phyloP scores from a whole-genome alignment of 2,329 filamentous ascomycete genomes.

The Pseudofabraea citricarpa region DNA sequence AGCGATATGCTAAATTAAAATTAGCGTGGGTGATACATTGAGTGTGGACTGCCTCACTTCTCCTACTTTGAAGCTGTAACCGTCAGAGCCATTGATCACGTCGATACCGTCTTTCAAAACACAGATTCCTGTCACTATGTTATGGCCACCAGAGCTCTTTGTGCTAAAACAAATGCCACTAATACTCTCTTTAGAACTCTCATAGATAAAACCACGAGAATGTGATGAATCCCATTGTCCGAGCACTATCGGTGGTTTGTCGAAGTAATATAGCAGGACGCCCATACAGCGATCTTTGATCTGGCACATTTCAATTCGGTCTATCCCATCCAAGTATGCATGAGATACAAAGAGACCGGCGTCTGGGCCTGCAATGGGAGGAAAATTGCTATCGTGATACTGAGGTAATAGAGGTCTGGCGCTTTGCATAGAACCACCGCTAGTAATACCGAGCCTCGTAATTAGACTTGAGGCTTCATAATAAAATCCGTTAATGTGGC shows the following conservation, averaged over 20 bases:
- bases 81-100: background rate
- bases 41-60: background rate
- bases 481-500: background rate
- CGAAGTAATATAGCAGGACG: constrained; percentile 8
- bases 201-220: constrained; percentile 7
- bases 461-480: background rate
- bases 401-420: background rate
- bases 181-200: background rate
- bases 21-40: background rate
- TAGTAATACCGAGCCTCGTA: background rate
- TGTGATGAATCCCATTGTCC: constrained; percentile 10
- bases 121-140: constrained; percentile 7
- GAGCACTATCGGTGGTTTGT: constrained; percentile 4
- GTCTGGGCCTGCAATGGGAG: constrained; percentile 1
- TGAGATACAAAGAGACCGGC: constrained; percentile 9
- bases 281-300: constrained; percentile 10
- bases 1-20: constrained; percentile 1
- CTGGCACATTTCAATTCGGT: constrained; percentile 7
- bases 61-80: background rate
- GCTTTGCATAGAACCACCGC: background rate
- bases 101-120: background rate
- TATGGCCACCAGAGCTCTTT: background rate
- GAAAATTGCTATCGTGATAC: constrained; percentile 4
- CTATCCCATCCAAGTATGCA: constrained; percentile 7
- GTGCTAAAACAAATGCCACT: constrained; percentile 4